Conservation (phyloP, 805 yeast genomes). For the Candida glaebosa region DNA sequence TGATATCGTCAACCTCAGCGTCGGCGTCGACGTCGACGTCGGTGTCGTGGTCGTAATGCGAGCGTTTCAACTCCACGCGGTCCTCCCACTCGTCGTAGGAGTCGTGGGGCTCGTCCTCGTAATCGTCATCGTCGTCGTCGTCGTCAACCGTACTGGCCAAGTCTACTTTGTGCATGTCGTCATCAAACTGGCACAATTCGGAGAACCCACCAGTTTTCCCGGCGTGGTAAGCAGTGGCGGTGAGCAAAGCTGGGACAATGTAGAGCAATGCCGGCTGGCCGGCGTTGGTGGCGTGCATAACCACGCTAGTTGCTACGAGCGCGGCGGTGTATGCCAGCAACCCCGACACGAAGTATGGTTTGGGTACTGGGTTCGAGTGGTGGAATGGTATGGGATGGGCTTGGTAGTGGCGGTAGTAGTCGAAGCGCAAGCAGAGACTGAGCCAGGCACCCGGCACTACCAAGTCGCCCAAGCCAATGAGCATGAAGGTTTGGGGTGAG, state of each 20-base stretch:
- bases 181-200: conserved; percentile 35
- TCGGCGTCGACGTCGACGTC: conserved; percentile 12
- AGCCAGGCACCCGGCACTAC: conserved; percentile 56
- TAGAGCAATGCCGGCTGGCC: conserved; percentile 72
- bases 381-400: conserved; percentile 26
- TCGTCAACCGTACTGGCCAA: conserved; percentile 8
- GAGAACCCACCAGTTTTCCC: conserved; percentile 39
- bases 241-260: conserved; percentile 47
- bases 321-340: conserved; percentile 50
- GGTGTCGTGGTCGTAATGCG: conserved; percentile 12
- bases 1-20: conserved; percentile 13
- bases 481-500: conserved; percentile 20
- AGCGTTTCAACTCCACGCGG: conserved; percentile 11
- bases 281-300: conserved; percentile 30
- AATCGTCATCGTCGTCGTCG: conserved; percentile 13
- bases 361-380: conserved; percentile 32
- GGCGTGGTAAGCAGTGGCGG: conserved; percentile 33
- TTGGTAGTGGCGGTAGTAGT: conserved; percentile 35
- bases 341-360: conserved; percentile 45
- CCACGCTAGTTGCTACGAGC: conserved; percentile 39
- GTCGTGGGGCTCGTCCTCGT: conserved; percentile 10
- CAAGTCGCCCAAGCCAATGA: conserved; percentile 67
- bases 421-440: conserved; percentile 53
- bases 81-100: conserved; percentile 13
- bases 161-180: conserved; percentile 20